Conservation (phyloP, 163 green algal genomes). For the Chloromonas sp. region DNA sequence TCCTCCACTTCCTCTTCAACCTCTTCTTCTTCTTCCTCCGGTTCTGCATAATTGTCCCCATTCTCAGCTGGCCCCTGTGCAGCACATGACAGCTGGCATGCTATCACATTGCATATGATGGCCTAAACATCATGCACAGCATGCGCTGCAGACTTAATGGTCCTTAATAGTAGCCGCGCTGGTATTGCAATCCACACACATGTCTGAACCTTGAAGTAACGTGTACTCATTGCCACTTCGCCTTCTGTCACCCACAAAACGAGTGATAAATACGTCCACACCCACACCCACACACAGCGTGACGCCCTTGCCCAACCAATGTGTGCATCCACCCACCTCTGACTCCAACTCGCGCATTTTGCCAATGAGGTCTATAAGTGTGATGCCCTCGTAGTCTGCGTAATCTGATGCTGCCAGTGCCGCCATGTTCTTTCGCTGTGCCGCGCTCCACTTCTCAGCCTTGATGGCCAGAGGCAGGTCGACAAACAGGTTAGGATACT, state of each 20-base stretch:
- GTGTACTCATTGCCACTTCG: too few relatives aligned
- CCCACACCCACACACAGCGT: too few relatives aligned
- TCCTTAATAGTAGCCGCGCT: neutral
- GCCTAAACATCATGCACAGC: neutral
- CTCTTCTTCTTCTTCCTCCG: conserved; percentile 12
- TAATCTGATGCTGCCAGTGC: conserved; percentile 14
- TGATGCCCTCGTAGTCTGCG: conserved; percentile 17
- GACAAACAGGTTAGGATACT: conserved; percentile 96
- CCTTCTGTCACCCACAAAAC: too few relatives aligned
- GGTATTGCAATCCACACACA: neutral
- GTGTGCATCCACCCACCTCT: neutral
- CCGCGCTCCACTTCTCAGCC: neutral
- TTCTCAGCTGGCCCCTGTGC: neutral
- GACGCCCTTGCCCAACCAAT: too few relatives aligned
- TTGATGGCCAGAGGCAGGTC: conserved; percentile 37
- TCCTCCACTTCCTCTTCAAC: conserved; percentile 19
- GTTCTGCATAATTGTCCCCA: neutral
- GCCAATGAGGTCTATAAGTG: conserved; percentile 26
- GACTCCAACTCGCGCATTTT: conserved; percentile 4
- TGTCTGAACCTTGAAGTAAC: neutral
- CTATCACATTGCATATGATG: neutral
- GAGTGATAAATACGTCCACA: too few relatives aligned
- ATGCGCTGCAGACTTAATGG: neutral
- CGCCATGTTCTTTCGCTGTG: conserved; percentile 13
- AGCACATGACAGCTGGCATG: neutral